Base-by-base conservation (phyloP, 2,329 filamentous ascomycete genomes). In the Verticillium tricorpus region DNA sequence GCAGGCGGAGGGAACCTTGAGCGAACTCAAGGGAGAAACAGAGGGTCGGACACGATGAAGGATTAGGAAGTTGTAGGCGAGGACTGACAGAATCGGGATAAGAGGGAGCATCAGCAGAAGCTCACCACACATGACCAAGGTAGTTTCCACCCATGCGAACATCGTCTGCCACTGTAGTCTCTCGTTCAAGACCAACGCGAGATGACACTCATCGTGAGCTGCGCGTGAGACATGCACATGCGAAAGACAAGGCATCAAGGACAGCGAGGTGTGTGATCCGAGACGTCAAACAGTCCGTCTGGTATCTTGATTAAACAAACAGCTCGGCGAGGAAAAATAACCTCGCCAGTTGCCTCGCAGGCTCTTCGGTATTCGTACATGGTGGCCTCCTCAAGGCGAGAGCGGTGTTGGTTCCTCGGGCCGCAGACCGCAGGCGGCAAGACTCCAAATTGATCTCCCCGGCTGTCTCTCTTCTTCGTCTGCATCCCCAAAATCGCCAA, bases 1-100 rank as follows among this genome's bases (percentile, higher is more conserved):
- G 65, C 78, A 77, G 63, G 71, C 75, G 65, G 77, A n/a, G 45
- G 11, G 5, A 11, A 19, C 19, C 5, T 9, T 19, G 8, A 1
- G n/a, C n/a, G 9, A 12, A 19, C 8, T 9, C 15, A 5, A 15
- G 15, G 15, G 19, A 25, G 45, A 7, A 2, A 52, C 4, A 22
- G 45, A 52, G 19, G 19, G 45, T 14, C 7, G n/a, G 22, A 7
- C n/a, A 52, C 8, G 19, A 5, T 11, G 34, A 35, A 35, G 34
- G 7, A 6, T 28, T 5, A 28, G 28, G 4, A 28, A 5, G n/a
- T 11, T 25, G 19, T 14, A 22, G 22, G 19, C n/a, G 3, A 52
- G 45, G 8, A 52, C 8, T 52, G 19, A 11, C 9, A 25, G 9
- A 5, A 25, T 28, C 28, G 28, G 28, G 28, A 28, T 28, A 28